Conservation (phyloP, 805 yeast genomes). For the Zygosaccharomyces lentus region DNA sequence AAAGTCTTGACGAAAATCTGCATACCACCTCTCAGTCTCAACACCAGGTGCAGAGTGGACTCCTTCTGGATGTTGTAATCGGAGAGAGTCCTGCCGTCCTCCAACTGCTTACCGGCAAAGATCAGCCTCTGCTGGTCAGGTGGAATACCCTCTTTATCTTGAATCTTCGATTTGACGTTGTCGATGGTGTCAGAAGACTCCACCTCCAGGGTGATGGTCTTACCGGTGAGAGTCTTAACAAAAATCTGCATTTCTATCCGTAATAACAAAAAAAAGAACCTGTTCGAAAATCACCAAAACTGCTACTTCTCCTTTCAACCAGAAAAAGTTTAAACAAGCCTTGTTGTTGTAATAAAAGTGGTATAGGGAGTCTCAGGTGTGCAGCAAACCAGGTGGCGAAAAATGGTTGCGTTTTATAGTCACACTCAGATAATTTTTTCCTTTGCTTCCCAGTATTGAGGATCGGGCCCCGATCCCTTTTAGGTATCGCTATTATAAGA, state of each 20-base stretch:
- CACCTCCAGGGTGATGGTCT: conserved; percentile 75
- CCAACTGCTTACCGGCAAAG: conserved; percentile 91
- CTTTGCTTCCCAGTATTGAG: not conserved
- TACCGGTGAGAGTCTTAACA: conserved; percentile 81
- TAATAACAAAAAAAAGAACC: not conserved
- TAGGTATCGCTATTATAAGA: not conserved
- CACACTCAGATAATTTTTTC: not conserved
- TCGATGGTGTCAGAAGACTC: conserved; percentile 91
- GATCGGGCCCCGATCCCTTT: conserved; percentile 3
- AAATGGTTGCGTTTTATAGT: conserved; percentile 4
- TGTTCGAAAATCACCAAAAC: not conserved
- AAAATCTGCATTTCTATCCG: conserved; percentile 62
- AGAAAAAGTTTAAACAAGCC: not conserved
- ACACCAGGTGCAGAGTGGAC: conserved; percentile 74
- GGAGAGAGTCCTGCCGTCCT: conserved; percentile 86
- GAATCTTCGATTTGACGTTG: conserved; percentile 86
- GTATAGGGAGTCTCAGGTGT: not conserved
- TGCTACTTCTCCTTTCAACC: not conserved
- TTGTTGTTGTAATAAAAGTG: not conserved
- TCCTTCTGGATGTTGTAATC: conserved; percentile 93
- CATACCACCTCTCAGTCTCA: conserved; percentile 83
- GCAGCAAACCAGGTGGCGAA: conserved; percentile 5
- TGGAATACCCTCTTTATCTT: conserved; percentile 91
- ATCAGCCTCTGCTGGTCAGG: conserved; percentile 91
- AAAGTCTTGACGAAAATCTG: conserved; percentile 95